phyloP scores from a whole-genome alignment of 805 yeast species.

The Candida quercuum region DNA sequence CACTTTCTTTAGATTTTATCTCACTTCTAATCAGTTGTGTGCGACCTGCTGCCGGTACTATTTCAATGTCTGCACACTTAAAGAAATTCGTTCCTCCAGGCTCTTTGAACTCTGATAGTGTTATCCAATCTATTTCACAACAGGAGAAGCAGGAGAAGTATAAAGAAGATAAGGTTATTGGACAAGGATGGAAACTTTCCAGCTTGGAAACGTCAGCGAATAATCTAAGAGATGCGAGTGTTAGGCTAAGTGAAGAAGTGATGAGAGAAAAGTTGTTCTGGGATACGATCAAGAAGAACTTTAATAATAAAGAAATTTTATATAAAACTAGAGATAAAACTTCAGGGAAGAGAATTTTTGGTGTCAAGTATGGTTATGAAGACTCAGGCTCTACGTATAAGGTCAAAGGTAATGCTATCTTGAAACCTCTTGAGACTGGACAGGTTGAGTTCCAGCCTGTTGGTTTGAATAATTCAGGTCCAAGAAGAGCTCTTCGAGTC shows the following conservation, averaged over 20 bases:
- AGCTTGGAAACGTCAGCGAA: constrained; percentile 53
- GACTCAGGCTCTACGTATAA: constrained; percentile 80
- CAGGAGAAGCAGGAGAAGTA: constrained; percentile 19
- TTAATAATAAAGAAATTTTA: constrained; percentile 48
- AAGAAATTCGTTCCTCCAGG: constrained; percentile 72
- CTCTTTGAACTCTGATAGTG: constrained; percentile 49
- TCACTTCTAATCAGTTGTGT: constrained; percentile 75
- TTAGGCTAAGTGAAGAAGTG: constrained; percentile 48
- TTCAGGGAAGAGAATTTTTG: constrained; percentile 49
- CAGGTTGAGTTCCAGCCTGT: constrained; percentile 37
- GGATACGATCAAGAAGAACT: constrained; percentile 35
- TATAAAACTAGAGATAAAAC: constrained; percentile 60
- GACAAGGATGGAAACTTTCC: constrained; percentile 78
- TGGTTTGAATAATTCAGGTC: constrained; percentile 30
- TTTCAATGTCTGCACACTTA: constrained; percentile 84
- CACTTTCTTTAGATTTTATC: constrained; percentile 81
- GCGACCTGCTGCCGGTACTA: constrained; percentile 79
- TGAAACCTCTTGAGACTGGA: constrained; percentile 41
- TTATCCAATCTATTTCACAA: constrained; percentile 16
- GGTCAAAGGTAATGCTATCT: constrained; percentile 64
- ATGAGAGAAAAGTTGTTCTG: constrained; percentile 63
- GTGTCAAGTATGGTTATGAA: constrained; percentile 85
- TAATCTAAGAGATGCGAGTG: constrained; percentile 46
- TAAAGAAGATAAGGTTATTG: constrained; percentile 23
- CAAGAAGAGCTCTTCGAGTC: constrained; percentile 50